Evolutionary conservation across 805 yeast genomes (phyloP), one percentile per base, ranked within the genome.

Genomic region (Candida namnaoensis): DNA sequence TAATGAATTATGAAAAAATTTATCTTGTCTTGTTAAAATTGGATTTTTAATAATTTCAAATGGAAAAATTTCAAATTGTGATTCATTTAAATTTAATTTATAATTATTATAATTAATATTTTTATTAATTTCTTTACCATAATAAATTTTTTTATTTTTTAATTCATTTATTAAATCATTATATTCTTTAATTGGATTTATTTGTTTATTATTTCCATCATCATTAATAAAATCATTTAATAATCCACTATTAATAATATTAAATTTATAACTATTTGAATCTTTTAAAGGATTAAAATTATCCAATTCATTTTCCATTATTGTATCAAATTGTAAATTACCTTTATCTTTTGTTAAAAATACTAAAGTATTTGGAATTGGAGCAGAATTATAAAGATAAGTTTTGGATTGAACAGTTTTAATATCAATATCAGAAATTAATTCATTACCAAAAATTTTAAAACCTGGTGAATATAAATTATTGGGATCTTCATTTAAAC

Each of bases 301-400:
- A 19, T 19, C 19, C 19, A 3, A 19, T 19, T 19, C 19, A 19
- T 19, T 19, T 19, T 19, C 19, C 19, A 19, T 19, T 19, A 19
- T 8, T 26, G 28, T 26, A 26, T 26, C 7, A 26, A 8, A 26
- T 26, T 38, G 38, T 7, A 41, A 9, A 32, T 38, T 38, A 1
- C 41, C 41, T 2, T 23, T 12, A 19, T 19, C 3, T 7, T 14
- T 19, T 8, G 44, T 35, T 3, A 41, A 5, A 14, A 41, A 26
- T 5, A 26, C 24, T 8, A 41, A 35, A 3, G 44, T 35, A 6
- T 32, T 8, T 25, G 40, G 40, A 3, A 38, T 25, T 14, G 23
- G 13, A 66, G 66, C 66, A 39, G 69, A 66, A 35, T 67, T 68
- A 39, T 66, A 50, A 5, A 72, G 49, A 41, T 60, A 71, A 11